Evolutionary conservation across 768 basidiomycete genomes (phyloP).

Genomic region (Lactarius pseudohatsudake): DNA sequence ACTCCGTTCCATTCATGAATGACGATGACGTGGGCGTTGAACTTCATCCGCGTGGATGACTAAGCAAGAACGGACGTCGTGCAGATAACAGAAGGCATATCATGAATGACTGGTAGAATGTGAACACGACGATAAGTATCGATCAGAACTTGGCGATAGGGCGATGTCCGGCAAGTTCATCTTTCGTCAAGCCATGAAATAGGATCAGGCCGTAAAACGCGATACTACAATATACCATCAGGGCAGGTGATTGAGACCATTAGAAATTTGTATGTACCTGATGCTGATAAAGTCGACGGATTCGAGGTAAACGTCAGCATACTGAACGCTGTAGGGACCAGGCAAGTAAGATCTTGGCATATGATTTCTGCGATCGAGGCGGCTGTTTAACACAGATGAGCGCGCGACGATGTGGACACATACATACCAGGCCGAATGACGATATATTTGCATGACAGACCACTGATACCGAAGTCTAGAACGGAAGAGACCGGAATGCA

Average conservation of each 20-base stretch:
- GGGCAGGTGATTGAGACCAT: not conserved
- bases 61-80: too few species aligned
- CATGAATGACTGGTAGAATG: slow-evolving; percentile 82
- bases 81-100: too few species aligned
- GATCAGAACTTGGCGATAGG: slow-evolving; percentile 84
- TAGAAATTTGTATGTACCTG: slow-evolving; percentile 45
- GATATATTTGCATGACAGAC: slow-evolving; percentile 85
- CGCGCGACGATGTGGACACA: not conserved
- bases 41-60: slow-evolving; percentile 43
- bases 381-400: slow-evolving; percentile 35
- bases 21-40: slow-evolving; percentile 67
- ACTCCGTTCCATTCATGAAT: slow-evolving; percentile 76
- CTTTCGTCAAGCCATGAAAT: slow-evolving; percentile 79
- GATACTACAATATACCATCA: slow-evolving; percentile 44
- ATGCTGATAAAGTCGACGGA: slow-evolving; percentile 79
- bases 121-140: slow-evolving; percentile 83
- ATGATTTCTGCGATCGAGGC: slow-evolving; percentile 78
- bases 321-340: slow-evolving; percentile 56
- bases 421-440: slow-evolving; percentile 58
- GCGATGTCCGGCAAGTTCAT: slow-evolving; percentile 71
- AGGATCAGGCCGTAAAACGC: slow-evolving; percentile 84
- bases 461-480: slow-evolving; percentile 47
- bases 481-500: slow-evolving; percentile 15
- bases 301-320: slow-evolving; percentile 68
- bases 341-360: slow-evolving; percentile 74